phyloP scores from a whole-genome alignment of 257 asterid genomes.

The Ballota nigra region DNA sequence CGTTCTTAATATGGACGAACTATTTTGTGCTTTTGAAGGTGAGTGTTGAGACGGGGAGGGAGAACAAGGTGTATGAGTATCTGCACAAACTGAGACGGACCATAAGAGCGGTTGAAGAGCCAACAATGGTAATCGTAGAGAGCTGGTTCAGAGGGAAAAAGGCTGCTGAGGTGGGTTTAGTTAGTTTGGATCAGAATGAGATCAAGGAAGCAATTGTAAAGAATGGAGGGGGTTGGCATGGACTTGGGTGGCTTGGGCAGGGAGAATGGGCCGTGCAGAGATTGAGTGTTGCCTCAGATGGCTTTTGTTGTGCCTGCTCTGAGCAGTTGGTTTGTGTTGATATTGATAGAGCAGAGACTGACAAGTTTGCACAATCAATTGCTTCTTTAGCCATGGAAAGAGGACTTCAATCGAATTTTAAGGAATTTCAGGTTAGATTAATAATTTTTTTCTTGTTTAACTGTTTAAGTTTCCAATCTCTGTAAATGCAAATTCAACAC shows the following conservation, averaged over 20 bases:
- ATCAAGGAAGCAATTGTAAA: constrained; percentile 52
- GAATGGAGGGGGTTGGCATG: constrained; percentile 98
- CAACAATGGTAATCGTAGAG: constrained; percentile 55
- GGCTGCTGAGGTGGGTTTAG: constrained; percentile 50
- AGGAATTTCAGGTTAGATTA: constrained; percentile 73
- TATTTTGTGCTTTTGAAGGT: constrained; percentile 44
- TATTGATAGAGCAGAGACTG: constrained; percentile 64
- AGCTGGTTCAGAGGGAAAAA: constrained; percentile 64
- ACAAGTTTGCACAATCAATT: constrained; percentile 66
- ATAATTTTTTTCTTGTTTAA: background rate
- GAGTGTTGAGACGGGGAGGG: constrained; percentile 55
- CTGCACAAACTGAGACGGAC: constrained; percentile 71
- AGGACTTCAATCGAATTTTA: constrained; percentile 66
- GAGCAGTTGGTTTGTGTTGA: constrained; percentile 76
- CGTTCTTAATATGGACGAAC: background rate
- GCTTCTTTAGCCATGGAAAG: constrained; percentile 86
- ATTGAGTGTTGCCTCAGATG: constrained; percentile 47
- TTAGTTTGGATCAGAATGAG: constrained; percentile 36
- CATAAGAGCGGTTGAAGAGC: constrained; percentile 47
- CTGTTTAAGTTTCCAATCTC: background rate
- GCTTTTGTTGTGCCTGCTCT: constrained; percentile 55
- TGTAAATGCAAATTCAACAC: background rate
- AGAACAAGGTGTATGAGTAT: constrained; percentile 74
- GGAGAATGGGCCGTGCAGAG: constrained; percentile 69
- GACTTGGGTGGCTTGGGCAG: constrained; percentile 86